phyloP scores from a whole-genome alignment of 208 protist genomes.

The Leishmania tarentolae region DNA sequence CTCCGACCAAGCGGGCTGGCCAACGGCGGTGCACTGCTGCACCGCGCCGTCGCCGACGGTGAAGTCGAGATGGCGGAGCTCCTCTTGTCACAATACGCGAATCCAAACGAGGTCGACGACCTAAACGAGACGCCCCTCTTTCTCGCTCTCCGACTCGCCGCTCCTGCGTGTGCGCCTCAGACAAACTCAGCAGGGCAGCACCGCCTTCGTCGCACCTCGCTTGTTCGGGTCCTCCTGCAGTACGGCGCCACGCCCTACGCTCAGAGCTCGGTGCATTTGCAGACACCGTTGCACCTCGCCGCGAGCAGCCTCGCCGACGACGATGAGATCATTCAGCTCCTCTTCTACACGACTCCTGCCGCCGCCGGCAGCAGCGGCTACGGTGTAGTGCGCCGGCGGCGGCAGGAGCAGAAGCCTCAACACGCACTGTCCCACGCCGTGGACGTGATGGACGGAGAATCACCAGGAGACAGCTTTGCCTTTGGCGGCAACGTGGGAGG shows the following conservation, averaged over 20 bases:
- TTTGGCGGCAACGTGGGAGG: neutral
- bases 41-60: conserved; percentile 54
- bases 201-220: conserved; percentile 16
- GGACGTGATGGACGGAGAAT: neutral
- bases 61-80: conserved; percentile 35
- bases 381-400: conserved; percentile 6
- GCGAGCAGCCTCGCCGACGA: conserved; percentile 29
- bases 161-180: neutral
- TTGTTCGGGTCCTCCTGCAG: conserved; percentile 54
- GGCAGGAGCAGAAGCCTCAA: neutral
- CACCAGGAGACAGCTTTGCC: neutral
- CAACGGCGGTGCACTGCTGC: conserved; percentile 61
- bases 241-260: conserved; percentile 44
- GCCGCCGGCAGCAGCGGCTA: neutral
- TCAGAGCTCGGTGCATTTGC: conserved; percentile 56
- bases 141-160: conserved; percentile 33
- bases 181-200: neutral
- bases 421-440: neutral
- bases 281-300: conserved; percentile 71
- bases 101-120: conserved; percentile 69
- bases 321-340: conserved; percentile 33
- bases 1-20: conserved; percentile 46
- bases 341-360: conserved; percentile 35
- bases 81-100: conserved; percentile 68
- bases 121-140: conserved; percentile 68